These are phyloP conservation scores for Heritiera fomes DNA, from an alignment of 345 rosid species.

Conservation along the genomic window DNA sequence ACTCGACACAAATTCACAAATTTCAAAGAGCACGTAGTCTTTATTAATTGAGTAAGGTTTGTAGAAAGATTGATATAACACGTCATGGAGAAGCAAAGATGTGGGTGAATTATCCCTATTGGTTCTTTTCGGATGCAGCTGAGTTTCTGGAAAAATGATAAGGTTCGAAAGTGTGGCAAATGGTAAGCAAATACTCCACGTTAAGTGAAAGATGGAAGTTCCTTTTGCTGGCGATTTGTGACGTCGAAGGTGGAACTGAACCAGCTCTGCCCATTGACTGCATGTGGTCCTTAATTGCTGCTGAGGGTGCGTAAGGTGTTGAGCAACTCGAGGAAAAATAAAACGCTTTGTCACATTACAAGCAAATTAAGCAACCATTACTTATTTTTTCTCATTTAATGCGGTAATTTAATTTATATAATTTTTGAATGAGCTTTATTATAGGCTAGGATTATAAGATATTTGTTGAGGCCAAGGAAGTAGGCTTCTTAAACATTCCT, in stretches of 20 bases:
- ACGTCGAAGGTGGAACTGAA: not conserved
- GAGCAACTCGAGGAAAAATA: slow-evolving; percentile 27
- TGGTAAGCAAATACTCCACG: not conserved
- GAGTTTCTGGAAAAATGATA: not conserved
- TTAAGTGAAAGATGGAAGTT: not conserved
- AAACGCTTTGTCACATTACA: not conserved
- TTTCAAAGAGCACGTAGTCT: not conserved
- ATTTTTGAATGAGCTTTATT: no score
- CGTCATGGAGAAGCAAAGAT: slow-evolving; percentile 15
- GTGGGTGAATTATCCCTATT: no score
- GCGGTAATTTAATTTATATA: no score
- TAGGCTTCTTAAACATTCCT: no score
- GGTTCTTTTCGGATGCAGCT: not conserved
- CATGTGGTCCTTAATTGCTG: slow-evolving; percentile 19
- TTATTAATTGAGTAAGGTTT: not conserved
- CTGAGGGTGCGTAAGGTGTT: slow-evolving; percentile 2
- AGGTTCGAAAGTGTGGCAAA: not conserved
- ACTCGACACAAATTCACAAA: no score
- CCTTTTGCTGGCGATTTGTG: not conserved
- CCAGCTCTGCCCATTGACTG: not conserved
- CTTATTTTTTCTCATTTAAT: no score
- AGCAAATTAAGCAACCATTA: not conserved
- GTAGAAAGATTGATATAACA: slow-evolving; percentile 3
- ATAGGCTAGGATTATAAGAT: no score
- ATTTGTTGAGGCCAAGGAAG: no score